Conservation (phyloP, 306 rosid species). For the Adenanthera pavonina region DNA sequence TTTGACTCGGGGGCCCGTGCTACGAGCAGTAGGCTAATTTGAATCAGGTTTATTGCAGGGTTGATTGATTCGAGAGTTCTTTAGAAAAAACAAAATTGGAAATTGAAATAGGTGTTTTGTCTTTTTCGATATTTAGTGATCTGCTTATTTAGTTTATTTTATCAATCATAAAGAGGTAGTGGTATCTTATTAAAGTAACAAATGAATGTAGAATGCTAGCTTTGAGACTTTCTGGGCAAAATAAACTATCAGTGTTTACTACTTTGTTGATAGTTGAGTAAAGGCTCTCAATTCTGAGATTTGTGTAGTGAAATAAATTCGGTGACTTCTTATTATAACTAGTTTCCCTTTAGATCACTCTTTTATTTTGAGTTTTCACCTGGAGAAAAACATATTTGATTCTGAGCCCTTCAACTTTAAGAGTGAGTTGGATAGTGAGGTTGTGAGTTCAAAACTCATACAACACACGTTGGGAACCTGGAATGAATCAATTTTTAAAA, state of each 20-base stretch:
- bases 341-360: background rate
- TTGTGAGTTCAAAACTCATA: background rate
- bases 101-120: background rate
- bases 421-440: background rate
- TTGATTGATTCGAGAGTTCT: conserved; percentile 3
- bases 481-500: background rate
- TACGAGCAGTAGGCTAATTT: conserved; percentile 34
- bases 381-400: background rate
- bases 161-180: conserved; percentile 11
- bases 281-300: background rate
- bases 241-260: background rate
- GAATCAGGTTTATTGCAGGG: conserved; percentile 4
- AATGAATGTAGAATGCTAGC: conserved; percentile 3
- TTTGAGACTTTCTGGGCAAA: background rate
- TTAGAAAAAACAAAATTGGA: background rate
- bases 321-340: background rate
- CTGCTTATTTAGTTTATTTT: conserved; percentile 11
- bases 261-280: background rate
- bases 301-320: background rate
- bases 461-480: background rate
- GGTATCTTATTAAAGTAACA: conserved; percentile 28
- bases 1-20: conserved; percentile 36
- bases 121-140: background rate
- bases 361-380: background rate
- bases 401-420: background rate